Conservation (phyloP, 2,329 filamentous ascomycete genomes). For the Talaromyces sp. region DNA sequence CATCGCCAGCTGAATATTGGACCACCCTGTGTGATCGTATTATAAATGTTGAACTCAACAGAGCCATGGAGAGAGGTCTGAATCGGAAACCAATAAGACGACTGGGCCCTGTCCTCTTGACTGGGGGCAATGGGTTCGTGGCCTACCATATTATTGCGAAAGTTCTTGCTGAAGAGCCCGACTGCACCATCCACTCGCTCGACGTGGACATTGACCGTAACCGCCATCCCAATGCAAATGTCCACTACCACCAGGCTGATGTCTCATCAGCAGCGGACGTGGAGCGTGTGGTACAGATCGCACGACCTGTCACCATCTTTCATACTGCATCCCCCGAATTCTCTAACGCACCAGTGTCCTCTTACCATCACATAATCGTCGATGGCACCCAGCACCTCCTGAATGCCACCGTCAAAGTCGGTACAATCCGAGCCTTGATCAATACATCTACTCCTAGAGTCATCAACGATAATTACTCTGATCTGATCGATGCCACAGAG, state of each 20-base stretch:
- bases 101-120: slow-evolving; percentile 11
- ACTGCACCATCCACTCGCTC: slow-evolving; percentile 10
- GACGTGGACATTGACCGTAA: slow-evolving; percentile 6
- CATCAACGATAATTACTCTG: slow-evolving; percentile 71
- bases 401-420: slow-evolving; percentile 62
- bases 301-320: slow-evolving; percentile 35
- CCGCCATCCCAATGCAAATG: slow-evolving; percentile 10
- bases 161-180: slow-evolving; percentile 8
- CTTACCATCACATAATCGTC: slow-evolving; percentile 79
- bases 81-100: too few relatives aligned
- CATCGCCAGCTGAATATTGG: too few relatives aligned
- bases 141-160: slow-evolving; percentile 15
- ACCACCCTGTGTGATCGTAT: too few relatives aligned
- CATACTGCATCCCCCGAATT: slow-evolving; percentile 75
- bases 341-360: slow-evolving; percentile 50
- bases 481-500: slow-evolving; percentile 65
- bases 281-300: slow-evolving; percentile 9
- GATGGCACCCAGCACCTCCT: slow-evolving; percentile 71
- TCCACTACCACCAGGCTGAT: slow-evolving; percentile 11
- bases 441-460: slow-evolving; percentile 88
- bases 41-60: too few relatives aligned
- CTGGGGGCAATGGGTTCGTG: slow-evolving; percentile 13
- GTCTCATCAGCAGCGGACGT: slow-evolving; percentile 2
- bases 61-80: too few relatives aligned
- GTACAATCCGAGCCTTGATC: slow-evolving; percentile 64